Percentiles rank a stretch among this genome's conserved stretches.
Evolutionary conservation across 2,329 filamentous ascomycete genomes (phyloP).

Genomic region (Camillea tinctor): DNA sequence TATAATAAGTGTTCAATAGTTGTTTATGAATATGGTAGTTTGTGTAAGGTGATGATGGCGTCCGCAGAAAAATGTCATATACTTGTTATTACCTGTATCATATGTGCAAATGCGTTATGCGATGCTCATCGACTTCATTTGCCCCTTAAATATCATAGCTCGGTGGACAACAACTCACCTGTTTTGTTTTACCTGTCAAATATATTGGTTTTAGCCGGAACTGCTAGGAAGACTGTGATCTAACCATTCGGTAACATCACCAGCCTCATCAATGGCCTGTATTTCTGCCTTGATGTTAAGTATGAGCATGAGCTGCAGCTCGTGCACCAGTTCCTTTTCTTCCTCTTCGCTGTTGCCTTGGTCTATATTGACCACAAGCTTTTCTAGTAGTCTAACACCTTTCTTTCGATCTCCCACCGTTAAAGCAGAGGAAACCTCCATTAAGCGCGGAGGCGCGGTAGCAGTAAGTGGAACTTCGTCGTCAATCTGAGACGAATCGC

Average conservation of each 20-base stretch:
- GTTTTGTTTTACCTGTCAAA: too few species aligned
- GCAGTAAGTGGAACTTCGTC: neutral
- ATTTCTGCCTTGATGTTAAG: conserved; percentile 76
- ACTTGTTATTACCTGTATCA: too few species aligned
- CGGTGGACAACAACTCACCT: too few species aligned
- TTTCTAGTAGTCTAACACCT: conserved; percentile 53
- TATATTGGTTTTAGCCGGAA: neutral
- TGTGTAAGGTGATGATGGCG: too few species aligned
- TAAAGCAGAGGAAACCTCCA: conserved; percentile 37
- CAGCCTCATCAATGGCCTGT: conserved; percentile 62
- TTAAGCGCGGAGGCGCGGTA: conserved; percentile 2
- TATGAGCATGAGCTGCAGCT: conserved; percentile 72
- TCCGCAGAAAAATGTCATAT: too few species aligned
- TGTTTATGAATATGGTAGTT: too few species aligned
- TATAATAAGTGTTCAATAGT: too few species aligned
- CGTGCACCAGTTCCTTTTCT: conserved; percentile 43
- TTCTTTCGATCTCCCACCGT: conserved; percentile 57
- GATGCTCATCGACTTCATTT: neutral
- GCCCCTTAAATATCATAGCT: neutral
- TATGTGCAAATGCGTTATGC: too few species aligned
- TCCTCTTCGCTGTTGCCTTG: conserved; percentile 35
- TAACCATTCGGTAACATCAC: conserved; percentile 51
- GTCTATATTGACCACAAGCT: conserved; percentile 30
- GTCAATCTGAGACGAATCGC: neutral
- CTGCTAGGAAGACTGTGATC: conserved; percentile 38